Evolutionary conservation across 169 alveolate species (phyloP).

Genomic region (Eimeria brunetti): DNA sequence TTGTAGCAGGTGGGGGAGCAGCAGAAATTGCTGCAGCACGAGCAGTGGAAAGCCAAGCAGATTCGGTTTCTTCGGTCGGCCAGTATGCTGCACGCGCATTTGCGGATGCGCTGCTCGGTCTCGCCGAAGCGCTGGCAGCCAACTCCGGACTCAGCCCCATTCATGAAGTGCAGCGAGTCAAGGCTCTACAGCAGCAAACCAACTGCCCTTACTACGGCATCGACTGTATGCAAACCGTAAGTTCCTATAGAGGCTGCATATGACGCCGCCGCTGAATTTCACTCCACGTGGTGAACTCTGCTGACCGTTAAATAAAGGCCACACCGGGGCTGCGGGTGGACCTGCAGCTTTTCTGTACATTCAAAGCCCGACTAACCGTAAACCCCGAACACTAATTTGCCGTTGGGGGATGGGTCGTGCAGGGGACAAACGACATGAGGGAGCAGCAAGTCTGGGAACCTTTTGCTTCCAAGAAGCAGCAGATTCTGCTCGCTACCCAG

Average conservation of each 20-base stretch:
- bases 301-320: neutral
- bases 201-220: slow-evolving; percentile 95
- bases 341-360: neutral
- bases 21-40: slow-evolving; percentile 97
- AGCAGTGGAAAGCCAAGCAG: slow-evolving; percentile 95
- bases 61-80: slow-evolving; percentile 93
- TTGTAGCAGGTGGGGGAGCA: slow-evolving; percentile 99
- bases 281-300: too few species aligned
- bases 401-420: neutral
- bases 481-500: slow-evolving; percentile 98
- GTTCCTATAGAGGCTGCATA: neutral
- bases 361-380: neutral
- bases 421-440: slow-evolving; percentile 91
- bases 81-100: slow-evolving; percentile 99
- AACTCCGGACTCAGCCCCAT: slow-evolving; percentile 95
- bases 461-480: slow-evolving; percentile 95
- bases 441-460: slow-evolving; percentile 96
- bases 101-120: slow-evolving; percentile 98
- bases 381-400: slow-evolving; percentile 8
- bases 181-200: slow-evolving; percentile 91
- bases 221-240: slow-evolving; percentile 92
- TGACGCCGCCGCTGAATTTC: neutral
- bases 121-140: slow-evolving; percentile 98
- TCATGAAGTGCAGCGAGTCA: slow-evolving; percentile 95
- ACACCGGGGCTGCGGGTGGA: neutral